Evolutionary conservation across 2,329 filamentous ascomycete species (phyloP), one percentile per base, ranked within the genome.

Genomic region (Colletotrichum magnum): DNA sequence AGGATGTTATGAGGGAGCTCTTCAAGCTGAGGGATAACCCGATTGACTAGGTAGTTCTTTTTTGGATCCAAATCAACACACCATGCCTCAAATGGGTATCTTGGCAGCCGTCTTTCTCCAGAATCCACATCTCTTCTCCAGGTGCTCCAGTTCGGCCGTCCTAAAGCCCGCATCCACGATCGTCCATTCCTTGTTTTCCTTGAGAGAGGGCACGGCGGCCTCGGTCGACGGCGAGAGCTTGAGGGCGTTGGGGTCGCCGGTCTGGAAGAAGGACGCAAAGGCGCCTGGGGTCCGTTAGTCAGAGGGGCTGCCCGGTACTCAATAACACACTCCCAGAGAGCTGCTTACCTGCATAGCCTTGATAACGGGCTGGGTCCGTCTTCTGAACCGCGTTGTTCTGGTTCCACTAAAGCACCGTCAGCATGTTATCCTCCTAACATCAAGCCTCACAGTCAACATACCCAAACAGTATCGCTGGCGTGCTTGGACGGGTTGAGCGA

Each of bases 1-100:
- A 94, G 32, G 93, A 97, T 73, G 89, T 98, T 18, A 83, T 97
- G 75, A 88, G 88, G 74, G 88, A 92, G 74, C 83, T 97, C 4
- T 96, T 97, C 77, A 88, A 86, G 59, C 79, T 97, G 77, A 88
- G 94, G 72, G 94, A 97, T 69, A 88, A 90, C 73, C 82, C 83
- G 3, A 84, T 90, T 43, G 88, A 91, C 74, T 91, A 70, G 47
- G 7, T 36, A 36, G 32, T 36, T 36, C 2, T 24, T 32, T 36
- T 54, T 16, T 50, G 10, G 16, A 5, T 13, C 48, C 64, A 41
- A 61, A n/a, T 39, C 28, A 32, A 48, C 48, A 43, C 41, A 36
- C 41, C 18, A 76, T 47, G 7, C 47, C 48, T 74, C 61, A 86
- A 68, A 88, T 79, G 2, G 86, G 84, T 65, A 88, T 78, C 67